A percentile compares a stretch with the other conserved stretches of the same genome.
These are phyloP conservation scores for Phlyctochytrium planicorne DNA, from an alignment of 192 early-diverging fungal species.

Conservation along the genomic window DNA sequence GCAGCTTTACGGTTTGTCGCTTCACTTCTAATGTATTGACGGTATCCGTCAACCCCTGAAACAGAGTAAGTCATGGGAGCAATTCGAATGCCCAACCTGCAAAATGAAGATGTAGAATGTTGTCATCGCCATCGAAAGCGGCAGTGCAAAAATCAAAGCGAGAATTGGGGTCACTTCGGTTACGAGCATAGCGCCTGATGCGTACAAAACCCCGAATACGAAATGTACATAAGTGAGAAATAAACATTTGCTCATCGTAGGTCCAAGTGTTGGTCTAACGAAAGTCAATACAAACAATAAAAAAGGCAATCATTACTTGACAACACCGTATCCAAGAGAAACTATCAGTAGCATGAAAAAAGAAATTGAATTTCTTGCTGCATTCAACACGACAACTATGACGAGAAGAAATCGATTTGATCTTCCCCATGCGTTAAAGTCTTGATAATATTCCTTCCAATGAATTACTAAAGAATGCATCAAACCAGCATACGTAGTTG, in stretches of 20 bases:
- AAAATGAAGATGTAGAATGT: slow-evolving; percentile 95
- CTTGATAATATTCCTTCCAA: slow-evolving; percentile 40
- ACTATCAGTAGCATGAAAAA: slow-evolving; percentile 97
- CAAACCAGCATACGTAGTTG: slow-evolving; percentile 69
- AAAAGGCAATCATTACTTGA: slow-evolving; percentile 61
- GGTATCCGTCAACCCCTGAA: slow-evolving; percentile 63
- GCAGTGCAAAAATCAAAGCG: slow-evolving; percentile 79
- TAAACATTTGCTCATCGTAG: slow-evolving; percentile 85
- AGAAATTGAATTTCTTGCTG: slow-evolving; percentile 88
- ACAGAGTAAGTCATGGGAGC: background rate
- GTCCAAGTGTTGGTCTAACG: slow-evolving; percentile 78
- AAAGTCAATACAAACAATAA: background rate
- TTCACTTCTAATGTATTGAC: slow-evolving; percentile 73
- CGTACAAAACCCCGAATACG: slow-evolving; percentile 83
- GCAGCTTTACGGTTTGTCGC: slow-evolving; percentile 83
- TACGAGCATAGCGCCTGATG: slow-evolving; percentile 72
- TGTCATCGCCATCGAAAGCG: slow-evolving; percentile 86
- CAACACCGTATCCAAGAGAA: slow-evolving; percentile 93
- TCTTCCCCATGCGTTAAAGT: slow-evolving; percentile 40
- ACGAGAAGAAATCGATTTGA: slow-evolving; percentile 64
- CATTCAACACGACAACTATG: slow-evolving; percentile 76
- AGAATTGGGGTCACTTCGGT: slow-evolving; percentile 66
- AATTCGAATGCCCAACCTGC: slow-evolving; percentile 44
- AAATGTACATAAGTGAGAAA: slow-evolving; percentile 80
- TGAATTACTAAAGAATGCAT: slow-evolving; percentile 26